Evolutionary conservation across 257 asterid genomes (phyloP).

Genomic region (Anisodus acutangulus): DNA sequence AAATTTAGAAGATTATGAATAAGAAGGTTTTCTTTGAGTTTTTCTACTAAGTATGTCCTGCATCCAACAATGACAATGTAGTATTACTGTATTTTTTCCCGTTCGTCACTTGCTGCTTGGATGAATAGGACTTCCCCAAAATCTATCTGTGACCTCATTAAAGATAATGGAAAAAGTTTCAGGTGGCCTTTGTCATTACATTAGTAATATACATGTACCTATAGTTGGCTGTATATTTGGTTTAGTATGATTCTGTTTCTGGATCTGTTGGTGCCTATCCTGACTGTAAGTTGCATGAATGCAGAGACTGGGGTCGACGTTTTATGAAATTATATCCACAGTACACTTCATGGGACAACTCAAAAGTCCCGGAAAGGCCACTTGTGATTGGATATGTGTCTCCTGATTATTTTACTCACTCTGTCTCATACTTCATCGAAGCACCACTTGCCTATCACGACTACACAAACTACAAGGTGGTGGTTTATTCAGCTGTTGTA

Average conservation of each 20-base stretch:
- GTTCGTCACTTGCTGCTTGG: constrained; percentile 10
- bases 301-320: constrained; percentile 99
- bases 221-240: background rate
- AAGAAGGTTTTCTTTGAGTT: background rate
- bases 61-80: background rate
- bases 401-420: constrained; percentile 99
- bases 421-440: constrained; percentile 95
- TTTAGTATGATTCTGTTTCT: constrained; percentile 12
- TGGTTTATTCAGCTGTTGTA: constrained; percentile 95
- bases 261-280: constrained; percentile 9
- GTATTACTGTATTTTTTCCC: background rate
- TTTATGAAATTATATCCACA: constrained; percentile 88
- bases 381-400: constrained; percentile 95
- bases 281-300: constrained; percentile 40
- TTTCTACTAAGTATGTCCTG: background rate
- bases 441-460: constrained; percentile 88
- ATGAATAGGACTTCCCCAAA: constrained; percentile 6
- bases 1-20: background rate
- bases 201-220: background rate
- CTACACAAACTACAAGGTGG: constrained; percentile 79
- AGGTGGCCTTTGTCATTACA: background rate
- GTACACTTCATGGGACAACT: constrained; percentile 88
- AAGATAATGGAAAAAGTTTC: background rate
- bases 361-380: constrained; percentile 83
- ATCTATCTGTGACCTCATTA: background rate